These are phyloP conservation scores for Lanmaoa rubissima DNA, from an alignment of 768 basidiomycete genomes.

Conservation along the genomic window DNA sequence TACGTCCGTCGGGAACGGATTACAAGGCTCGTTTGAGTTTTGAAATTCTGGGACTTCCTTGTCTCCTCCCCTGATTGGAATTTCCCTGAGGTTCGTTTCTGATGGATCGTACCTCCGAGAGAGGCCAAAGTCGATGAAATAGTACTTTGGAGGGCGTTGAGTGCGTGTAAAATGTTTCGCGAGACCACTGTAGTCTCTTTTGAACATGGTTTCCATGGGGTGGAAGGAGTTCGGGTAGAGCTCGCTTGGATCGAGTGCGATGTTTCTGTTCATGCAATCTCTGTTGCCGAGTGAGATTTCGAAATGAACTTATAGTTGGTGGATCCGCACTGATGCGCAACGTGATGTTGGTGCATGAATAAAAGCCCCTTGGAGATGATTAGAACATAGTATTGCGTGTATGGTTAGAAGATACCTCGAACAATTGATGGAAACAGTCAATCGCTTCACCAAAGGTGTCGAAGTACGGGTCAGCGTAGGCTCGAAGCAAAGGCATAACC, in stretches of 20 bases:
- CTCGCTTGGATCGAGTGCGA: background rate
- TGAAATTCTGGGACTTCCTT: conserved; percentile 38
- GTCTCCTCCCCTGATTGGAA: conserved; percentile 39
- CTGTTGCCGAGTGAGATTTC: too few species aligned
- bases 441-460: too few species aligned
- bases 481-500: conserved; percentile 25
- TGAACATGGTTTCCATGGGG: background rate
- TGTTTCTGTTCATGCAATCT: too few species aligned
- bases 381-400: too few species aligned
- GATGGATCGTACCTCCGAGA: conserved; percentile 29
- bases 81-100: conserved; percentile 25
- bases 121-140: conserved; percentile 31
- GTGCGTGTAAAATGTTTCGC: background rate
- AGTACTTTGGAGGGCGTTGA: background rate
- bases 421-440: too few species aligned
- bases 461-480: too few species aligned
- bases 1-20: conserved; percentile 45
- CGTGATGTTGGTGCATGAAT: too few species aligned
- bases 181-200: background rate
- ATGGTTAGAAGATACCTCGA: too few species aligned
- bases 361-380: too few species aligned
- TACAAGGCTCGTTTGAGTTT: conserved; percentile 10
- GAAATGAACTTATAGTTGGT: too few species aligned
- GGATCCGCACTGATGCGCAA: too few species aligned
- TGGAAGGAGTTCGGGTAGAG: background rate